Evolutionary conservation across 139 green algal genomes (phyloP).

Genomic region (Nannochloris sp.): DNA sequence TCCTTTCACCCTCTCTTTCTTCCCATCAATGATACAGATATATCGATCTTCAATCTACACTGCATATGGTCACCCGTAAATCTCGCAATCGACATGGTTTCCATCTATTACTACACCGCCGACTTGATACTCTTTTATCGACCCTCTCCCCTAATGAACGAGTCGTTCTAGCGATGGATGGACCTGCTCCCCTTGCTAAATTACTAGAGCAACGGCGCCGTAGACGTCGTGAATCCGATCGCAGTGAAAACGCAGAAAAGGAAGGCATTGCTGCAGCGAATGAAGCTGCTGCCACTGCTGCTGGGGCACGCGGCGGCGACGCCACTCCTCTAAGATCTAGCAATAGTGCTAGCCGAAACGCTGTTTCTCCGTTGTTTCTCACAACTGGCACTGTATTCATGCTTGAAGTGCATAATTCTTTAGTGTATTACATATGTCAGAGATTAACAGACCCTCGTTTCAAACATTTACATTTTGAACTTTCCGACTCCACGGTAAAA

Average conservation of each 20-base stretch:
- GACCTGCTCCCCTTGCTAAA: constrained; percentile 80
- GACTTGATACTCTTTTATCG: constrained; percentile 55
- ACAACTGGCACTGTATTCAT: constrained; percentile 67
- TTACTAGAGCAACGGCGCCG: constrained; percentile 68
- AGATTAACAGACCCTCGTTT: constrained; percentile 28
- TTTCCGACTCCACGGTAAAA: constrained; percentile 71
- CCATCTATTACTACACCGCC: constrained; percentile 47
- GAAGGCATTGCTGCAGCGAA: not conserved
- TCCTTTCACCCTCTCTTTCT: no score
- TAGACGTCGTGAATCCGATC: constrained; percentile 13
- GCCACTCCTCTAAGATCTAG: not conserved
- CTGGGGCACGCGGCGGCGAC: not conserved
- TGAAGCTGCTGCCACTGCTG: not conserved
- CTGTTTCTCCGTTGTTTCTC: constrained; percentile 18
- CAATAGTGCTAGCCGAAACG: not conserved
- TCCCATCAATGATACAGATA: constrained; percentile 25
- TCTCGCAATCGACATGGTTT: constrained; percentile 40
- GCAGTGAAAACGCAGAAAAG: not conserved
- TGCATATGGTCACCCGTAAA: constrained; percentile 59
- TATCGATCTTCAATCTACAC: constrained; percentile 62
- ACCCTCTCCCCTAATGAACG: constrained; percentile 38
- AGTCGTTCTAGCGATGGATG: constrained; percentile 73
- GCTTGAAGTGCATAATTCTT: constrained; percentile 54
- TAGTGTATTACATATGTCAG: constrained; percentile 56
- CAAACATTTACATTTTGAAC: constrained; percentile 56